Evolutionary conservation across 306 rosid genomes (phyloP).

Genomic region (Vachellia pachyceras): DNA sequence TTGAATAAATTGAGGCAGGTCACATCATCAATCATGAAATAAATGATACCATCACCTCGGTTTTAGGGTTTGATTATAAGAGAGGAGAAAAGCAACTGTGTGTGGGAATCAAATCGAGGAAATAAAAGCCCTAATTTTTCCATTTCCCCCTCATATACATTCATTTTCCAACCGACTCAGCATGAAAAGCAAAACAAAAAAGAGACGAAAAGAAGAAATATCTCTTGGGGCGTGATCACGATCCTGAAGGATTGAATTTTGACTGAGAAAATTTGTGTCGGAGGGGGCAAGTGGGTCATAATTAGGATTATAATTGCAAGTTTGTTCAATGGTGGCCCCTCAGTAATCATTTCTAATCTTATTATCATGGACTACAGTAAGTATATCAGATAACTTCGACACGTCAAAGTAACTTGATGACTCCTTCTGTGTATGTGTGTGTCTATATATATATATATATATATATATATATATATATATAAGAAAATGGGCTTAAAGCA

Average conservation of each 20-base stretch:
- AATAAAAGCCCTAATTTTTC: neutral
- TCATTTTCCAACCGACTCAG: neutral
- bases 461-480: no score
- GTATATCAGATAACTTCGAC: constrained; percentile 19
- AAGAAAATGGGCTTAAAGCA: constrained; percentile 9
- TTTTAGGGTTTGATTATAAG: neutral
- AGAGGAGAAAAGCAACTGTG: neutral
- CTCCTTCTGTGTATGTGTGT: no score
- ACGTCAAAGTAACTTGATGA: neutral
- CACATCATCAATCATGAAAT: constrained; percentile 25
- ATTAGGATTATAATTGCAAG: constrained; percentile 44
- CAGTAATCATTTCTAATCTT: constrained; percentile 41
- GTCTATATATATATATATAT: no score
- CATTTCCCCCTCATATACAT: neutral
- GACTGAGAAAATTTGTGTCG: constrained; percentile 49
- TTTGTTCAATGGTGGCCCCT: constrained; percentile 50
- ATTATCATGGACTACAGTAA: constrained; percentile 10
- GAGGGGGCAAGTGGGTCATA: constrained; percentile 42
- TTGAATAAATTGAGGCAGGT: neutral
- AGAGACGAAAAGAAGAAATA: neutral
- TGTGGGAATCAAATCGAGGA: neutral
- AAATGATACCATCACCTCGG: constrained; percentile 13
- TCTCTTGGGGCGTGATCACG: constrained; percentile 2
- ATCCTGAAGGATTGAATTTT: constrained; percentile 54
- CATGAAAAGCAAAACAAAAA: neutral